These are phyloP conservation scores for Neofusicoccum umdonicola DNA, from an alignment of 2,329 filamentous ascomycete species.

Conservation along the genomic window DNA sequence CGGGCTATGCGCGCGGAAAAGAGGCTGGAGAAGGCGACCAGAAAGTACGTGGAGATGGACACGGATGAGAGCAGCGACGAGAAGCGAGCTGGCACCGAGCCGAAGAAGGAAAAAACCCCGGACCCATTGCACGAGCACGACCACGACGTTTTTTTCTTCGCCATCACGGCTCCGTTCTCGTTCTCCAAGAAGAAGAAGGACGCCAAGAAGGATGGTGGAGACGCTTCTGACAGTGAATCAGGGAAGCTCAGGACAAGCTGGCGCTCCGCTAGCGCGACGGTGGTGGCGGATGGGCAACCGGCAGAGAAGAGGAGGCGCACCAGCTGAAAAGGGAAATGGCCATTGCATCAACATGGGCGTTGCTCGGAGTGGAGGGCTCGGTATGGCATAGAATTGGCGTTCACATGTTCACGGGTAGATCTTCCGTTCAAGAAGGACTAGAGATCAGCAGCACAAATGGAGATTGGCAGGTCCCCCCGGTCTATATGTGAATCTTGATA, in stretches of 20 bases:
- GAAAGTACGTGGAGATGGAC: conserved; percentile 9
- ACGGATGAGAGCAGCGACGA: conserved; percentile 7
- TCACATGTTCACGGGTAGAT: neutral
- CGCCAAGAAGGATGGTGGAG: neutral
- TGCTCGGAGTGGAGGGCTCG: neutral
- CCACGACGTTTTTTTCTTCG: conserved; percentile 14
- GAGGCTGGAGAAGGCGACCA: conserved; percentile 19
- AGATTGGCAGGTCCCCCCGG: neutral
- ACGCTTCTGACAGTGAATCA: neutral
- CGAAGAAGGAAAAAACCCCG: neutral
- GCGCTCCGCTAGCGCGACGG: conserved; percentile 48
- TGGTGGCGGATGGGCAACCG: conserved; percentile 37
- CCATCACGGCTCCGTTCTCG: conserved; percentile 7
- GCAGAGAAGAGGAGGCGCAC: conserved; percentile 17
- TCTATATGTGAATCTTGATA: neutral
- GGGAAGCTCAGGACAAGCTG: conserved; percentile 33
- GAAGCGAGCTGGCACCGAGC: neutral
- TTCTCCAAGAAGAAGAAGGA: neutral
- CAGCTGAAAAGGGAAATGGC: conserved; percentile 1
- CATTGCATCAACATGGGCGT: neutral
- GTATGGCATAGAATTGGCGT: neutral
- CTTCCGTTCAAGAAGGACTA: neutral
- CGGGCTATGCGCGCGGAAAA: conserved; percentile 18
- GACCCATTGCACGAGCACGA: neutral
- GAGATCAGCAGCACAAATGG: neutral